Percentiles rank a stretch among this genome's conserved stretches.
These are phyloP conservation scores for Codiaeum variegatum DNA, from an alignment of 441 rosid genomes.

Conservation along the genomic window DNA sequence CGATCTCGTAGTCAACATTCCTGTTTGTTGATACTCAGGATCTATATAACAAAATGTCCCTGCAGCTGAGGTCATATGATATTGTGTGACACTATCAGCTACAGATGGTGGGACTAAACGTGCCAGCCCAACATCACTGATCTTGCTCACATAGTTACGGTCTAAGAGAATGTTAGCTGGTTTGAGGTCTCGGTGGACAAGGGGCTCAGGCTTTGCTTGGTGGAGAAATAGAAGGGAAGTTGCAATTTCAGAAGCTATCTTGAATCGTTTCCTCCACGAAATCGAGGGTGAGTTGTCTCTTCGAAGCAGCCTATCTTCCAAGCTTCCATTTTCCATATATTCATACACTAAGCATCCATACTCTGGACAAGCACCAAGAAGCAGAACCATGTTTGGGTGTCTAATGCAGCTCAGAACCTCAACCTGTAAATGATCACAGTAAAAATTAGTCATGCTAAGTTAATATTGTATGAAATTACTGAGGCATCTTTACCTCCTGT, in stretches of 20 bases:
- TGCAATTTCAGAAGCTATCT: conserved; percentile 59
- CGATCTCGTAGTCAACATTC: conserved; percentile 58
- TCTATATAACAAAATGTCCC: conserved; percentile 79
- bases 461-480: neutral
- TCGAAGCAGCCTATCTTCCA: conserved; percentile 56
- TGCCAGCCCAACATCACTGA: conserved; percentile 76
- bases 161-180: conserved; percentile 77
- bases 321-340: conserved; percentile 59
- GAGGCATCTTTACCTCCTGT: conserved; percentile 49
- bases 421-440: conserved; percentile 31
- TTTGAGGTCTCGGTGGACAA: conserved; percentile 74
- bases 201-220: conserved; percentile 77
- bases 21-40: conserved; percentile 76
- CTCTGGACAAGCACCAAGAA: conserved; percentile 75
- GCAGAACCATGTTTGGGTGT: conserved; percentile 76
- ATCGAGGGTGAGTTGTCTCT: conserved; percentile 48
- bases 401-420: conserved; percentile 65
- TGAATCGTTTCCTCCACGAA: conserved; percentile 54
- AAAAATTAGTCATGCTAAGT: neutral
- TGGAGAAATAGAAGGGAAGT: conserved; percentile 66
- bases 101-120: conserved; percentile 64
- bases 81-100: conserved; percentile 59
- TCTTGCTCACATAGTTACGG: conserved; percentile 62
- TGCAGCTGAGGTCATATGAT: conserved; percentile 69
- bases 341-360: conserved; percentile 72